Conservation (phyloP, 495 filamentous ascomycete genomes). For the Daldinia grandis region DNA sequence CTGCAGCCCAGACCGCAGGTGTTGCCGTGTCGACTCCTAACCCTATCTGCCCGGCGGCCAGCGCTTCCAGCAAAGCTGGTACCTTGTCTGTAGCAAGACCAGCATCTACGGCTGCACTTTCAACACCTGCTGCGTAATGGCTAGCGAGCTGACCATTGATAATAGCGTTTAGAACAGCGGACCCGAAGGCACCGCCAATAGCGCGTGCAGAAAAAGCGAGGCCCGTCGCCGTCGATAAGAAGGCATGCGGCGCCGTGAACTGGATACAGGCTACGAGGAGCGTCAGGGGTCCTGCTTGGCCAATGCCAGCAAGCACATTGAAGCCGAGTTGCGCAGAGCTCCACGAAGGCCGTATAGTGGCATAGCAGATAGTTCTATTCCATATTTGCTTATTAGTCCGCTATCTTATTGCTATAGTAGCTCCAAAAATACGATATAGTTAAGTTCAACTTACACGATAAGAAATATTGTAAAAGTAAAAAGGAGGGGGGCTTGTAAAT, state of each 20-base stretch:
- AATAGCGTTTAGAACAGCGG: conserved; percentile 62
- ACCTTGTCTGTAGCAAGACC: conserved; percentile 54
- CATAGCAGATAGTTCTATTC: conserved; percentile 56
- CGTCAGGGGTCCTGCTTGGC: conserved; percentile 59
- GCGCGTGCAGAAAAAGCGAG: conserved; percentile 63
- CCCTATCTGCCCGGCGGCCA: conserved; percentile 45
- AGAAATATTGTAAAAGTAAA: conserved; percentile 59
- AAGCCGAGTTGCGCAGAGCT: conserved; percentile 58
- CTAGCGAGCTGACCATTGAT: conserved; percentile 57
- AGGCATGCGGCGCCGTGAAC: conserved; percentile 63
- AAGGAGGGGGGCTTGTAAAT: conserved; percentile 59
- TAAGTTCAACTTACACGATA: conserved; percentile 48
- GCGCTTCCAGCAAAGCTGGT: conserved; percentile 46
- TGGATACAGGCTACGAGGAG: conserved; percentile 62
- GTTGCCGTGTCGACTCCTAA: conserved; percentile 49
- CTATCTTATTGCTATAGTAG: background rate
- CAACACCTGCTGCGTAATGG: conserved; percentile 50
- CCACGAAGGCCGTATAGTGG: conserved; percentile 56
- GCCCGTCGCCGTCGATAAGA: conserved; percentile 63
- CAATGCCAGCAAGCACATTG: conserved; percentile 59
- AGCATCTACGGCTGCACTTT: conserved; percentile 49
- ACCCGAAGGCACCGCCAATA: conserved; percentile 64
- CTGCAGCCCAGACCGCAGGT: conserved; percentile 48
- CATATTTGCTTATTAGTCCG: background rate
- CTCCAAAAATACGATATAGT: background rate